A percentile compares a stretch with the other conserved stretches of the same genome.
phyloP scores from a whole-genome alignment of 192 early-diverging fungal genomes.

The Allomyces macrogynus region DNA sequence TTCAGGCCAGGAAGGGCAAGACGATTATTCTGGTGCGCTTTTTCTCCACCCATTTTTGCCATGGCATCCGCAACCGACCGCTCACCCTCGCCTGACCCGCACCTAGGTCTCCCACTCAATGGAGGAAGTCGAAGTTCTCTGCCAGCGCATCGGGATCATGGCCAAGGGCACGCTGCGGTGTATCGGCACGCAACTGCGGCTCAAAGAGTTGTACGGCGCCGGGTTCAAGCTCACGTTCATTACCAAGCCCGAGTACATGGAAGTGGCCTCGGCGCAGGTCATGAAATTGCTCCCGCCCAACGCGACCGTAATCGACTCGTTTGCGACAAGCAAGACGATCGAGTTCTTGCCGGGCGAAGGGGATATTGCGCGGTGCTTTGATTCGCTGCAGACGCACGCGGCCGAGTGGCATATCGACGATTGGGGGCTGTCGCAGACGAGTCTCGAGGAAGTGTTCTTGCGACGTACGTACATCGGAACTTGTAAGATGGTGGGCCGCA shows the following conservation, averaged over 20 bases:
- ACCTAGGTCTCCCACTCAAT: slow-evolving; percentile 37
- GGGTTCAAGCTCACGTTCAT: slow-evolving; percentile 46
- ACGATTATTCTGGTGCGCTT: slow-evolving; percentile 32
- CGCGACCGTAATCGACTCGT: slow-evolving; percentile 23
- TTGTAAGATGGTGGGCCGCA: slow-evolving; percentile 1
- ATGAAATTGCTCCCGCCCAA: slow-evolving; percentile 25
- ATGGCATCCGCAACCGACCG: background rate
- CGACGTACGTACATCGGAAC: slow-evolving; percentile 19
- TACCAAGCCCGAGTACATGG: slow-evolving; percentile 17
- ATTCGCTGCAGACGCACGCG: slow-evolving; percentile 33
- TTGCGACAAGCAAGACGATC: slow-evolving; percentile 33
- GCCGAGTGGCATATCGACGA: slow-evolving; percentile 36
- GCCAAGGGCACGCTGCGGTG: slow-evolving; percentile 48
- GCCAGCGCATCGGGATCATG: slow-evolving; percentile 56
- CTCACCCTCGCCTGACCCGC: background rate
- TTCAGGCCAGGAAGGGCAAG: slow-evolving; percentile 25
- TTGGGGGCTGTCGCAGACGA: slow-evolving; percentile 49
- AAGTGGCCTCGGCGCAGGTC: slow-evolving; percentile 21
- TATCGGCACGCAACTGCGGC: slow-evolving; percentile 29
- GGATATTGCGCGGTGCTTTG: slow-evolving; percentile 31
- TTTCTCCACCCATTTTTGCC: too few relatives aligned
- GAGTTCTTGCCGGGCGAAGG: slow-evolving; percentile 38
- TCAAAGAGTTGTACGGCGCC: slow-evolving; percentile 46
- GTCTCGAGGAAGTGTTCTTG: slow-evolving; percentile 53
- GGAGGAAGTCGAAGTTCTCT: slow-evolving; percentile 61